Conservation (phyloP, 2,329 filamentous ascomycete genomes). For the Delphinella strobiligena region DNA sequence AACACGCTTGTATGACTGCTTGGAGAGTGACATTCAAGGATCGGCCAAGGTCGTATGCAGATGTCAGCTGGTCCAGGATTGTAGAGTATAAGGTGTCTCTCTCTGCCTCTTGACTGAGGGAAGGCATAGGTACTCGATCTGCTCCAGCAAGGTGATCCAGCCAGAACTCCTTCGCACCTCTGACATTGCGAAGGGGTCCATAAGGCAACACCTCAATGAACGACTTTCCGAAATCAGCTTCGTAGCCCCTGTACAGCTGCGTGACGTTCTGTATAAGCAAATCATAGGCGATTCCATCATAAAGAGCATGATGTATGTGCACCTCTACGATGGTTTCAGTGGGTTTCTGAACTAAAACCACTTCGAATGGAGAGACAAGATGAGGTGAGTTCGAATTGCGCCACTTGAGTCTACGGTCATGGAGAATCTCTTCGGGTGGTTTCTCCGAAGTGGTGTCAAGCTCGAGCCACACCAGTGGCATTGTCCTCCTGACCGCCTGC, state of each 20-base stretch:
- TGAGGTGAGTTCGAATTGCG: slow-evolving; percentile 37
- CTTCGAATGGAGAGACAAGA: slow-evolving; percentile 40
- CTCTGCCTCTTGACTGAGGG: slow-evolving; percentile 13
- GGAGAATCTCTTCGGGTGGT: slow-evolving; percentile 23
- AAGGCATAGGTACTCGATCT: slow-evolving; percentile 19
- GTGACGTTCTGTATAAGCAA: slow-evolving; percentile 52
- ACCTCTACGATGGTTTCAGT: slow-evolving; percentile 39
- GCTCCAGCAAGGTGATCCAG: slow-evolving; percentile 37
- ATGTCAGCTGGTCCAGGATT: slow-evolving; percentile 35
- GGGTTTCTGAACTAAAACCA: slow-evolving; percentile 30
- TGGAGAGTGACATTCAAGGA: slow-evolving; percentile 64
- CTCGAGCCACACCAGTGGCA: slow-evolving; percentile 8
- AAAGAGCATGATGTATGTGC: slow-evolving; percentile 73
- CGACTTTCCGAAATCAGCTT: slow-evolving; percentile 28
- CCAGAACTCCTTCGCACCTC: slow-evolving; percentile 58
- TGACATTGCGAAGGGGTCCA: slow-evolving; percentile 48
- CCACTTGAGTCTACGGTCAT: slow-evolving; percentile 38
- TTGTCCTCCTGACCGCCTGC: slow-evolving; percentile 48
- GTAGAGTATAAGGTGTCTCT: slow-evolving; percentile 15
- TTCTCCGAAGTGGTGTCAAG: slow-evolving; percentile 33
- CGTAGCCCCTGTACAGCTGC: slow-evolving; percentile 34
- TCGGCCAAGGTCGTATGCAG: slow-evolving; percentile 36
- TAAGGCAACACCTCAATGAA: slow-evolving; percentile 58
- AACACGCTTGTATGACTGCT: slow-evolving; percentile 67
- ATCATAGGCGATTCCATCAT: slow-evolving; percentile 70